Evolutionary conservation across 108 stramenopile species (phyloP), one percentile per base, ranked within the genome.

Genomic region (Aurantiochytrium sp.): DNA sequence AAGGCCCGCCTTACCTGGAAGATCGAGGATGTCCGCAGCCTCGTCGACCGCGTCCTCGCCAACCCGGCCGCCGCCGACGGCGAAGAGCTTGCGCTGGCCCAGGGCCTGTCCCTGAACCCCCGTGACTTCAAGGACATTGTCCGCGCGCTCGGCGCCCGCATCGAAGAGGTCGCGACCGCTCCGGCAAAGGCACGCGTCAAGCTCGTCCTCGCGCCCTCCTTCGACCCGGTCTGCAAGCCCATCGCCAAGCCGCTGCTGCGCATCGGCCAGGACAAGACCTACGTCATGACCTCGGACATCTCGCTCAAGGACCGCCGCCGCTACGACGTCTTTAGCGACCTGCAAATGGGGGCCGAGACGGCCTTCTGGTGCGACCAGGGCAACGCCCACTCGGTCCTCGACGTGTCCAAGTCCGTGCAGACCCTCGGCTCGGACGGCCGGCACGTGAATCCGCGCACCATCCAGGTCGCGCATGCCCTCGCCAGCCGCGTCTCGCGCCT

Each of bases 221-320:
- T 92, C 91, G 86, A 97, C 86, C 92, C 92, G 69, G 96, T 98
- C 88, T 98, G 95, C 89, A 92, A 95, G 36, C 81, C 88, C 86
- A 99, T 99, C 98, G 92, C 95, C 86, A 99, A 99, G 24, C 39
- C 39, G 30, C 30, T 81, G 19, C 73, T 81, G 39, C 27, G 42
- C 45, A 81, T 81, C 24, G 73, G 21, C 73, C 21, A 48, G 73
- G 73, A 81, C 19, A 6, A 30, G 17, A 81, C 24, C 30, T 48
- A 27, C n/a, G 73, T 81, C 1, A 81, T 81, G 73, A 30, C 73
- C 73, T 81, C n/a, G 42, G 24, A 81, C 73, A 81, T 81, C 39
- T 12, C 21, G 6, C 36, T 81, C 27, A 48, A 81, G 42, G 73
- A 81, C 36, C 73, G 73, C 12, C 39, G 73, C 19, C 73, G 73